Percentiles rank a stretch among this genome's conserved stretches.
phyloP scores from a whole-genome alignment of 129 eudicot genomes.

The Pulicaria dysenterica region DNA sequence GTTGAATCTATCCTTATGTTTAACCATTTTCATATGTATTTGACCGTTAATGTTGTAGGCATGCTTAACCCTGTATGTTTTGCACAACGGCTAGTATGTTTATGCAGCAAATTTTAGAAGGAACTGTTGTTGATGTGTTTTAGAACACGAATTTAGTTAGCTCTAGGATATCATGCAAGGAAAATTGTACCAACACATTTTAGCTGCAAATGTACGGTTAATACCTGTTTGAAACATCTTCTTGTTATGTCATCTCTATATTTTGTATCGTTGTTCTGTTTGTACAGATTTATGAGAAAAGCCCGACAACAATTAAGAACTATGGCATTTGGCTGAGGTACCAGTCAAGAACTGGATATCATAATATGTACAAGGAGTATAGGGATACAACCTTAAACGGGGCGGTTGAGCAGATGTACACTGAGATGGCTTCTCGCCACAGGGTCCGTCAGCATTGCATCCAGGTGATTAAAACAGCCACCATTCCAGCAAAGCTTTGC shows the following conservation, averaged over 20 bases:
- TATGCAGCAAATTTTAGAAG: too few species aligned
- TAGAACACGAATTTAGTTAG: too few species aligned
- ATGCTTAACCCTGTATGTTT: too few species aligned
- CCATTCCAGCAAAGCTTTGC: slow-evolving; percentile 57
- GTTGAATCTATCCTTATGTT: background rate
- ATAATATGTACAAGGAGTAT: slow-evolving; percentile 51
- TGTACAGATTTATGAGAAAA: slow-evolving; percentile 58
- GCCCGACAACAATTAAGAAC: slow-evolving; percentile 57
- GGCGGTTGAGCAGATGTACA: slow-evolving; percentile 59
- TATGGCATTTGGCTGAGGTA: slow-evolving; percentile 51
- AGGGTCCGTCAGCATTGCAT: slow-evolving; percentile 56
- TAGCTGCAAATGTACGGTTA: too few species aligned
- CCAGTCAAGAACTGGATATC: slow-evolving; percentile 44
- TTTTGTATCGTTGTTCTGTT: background rate
- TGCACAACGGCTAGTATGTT: too few species aligned
- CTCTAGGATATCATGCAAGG: too few species aligned
- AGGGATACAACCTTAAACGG: slow-evolving; percentile 56
- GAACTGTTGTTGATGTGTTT: too few species aligned
- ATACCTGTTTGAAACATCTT: too few species aligned
- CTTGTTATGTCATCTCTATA: too few species aligned
- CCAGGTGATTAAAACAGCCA: slow-evolving; percentile 64
- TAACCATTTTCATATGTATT: too few species aligned
- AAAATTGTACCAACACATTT: too few species aligned
- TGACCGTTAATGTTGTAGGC: too few species aligned
- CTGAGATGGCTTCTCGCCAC: slow-evolving; percentile 77